A percentile compares a stretch with the other conserved stretches of the same genome.
phyloP scores from a whole-genome alignment of 164 flowering plant species.

The Stephania cephalantha region DNA sequence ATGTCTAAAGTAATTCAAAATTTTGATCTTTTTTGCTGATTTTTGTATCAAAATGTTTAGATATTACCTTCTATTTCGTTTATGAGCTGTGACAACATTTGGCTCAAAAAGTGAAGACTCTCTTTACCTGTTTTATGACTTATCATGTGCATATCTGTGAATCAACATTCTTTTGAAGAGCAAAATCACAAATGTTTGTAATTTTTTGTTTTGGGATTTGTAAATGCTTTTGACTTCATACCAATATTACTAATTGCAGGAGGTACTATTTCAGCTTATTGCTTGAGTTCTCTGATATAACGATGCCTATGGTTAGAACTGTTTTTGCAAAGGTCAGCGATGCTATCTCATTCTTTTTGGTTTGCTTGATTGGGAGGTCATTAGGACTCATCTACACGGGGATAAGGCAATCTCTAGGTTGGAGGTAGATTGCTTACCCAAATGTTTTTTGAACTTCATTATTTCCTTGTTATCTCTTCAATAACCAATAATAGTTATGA shows the following conservation, averaged over 20 bases:
- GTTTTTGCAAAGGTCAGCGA: slow-evolving; percentile 52
- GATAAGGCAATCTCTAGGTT: slow-evolving; percentile 78
- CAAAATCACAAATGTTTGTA: too few relatives aligned
- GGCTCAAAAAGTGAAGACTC: too few relatives aligned
- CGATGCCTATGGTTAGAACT: slow-evolving; percentile 64
- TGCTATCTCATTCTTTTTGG: slow-evolving; percentile 85
- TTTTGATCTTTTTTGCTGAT: background rate
- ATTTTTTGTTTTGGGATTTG: too few relatives aligned
- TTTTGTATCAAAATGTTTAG: slow-evolving; percentile 1
- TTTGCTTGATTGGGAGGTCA: slow-evolving; percentile 84
- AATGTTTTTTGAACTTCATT: background rate
- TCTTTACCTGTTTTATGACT: too few relatives aligned
- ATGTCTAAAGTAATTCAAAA: background rate
- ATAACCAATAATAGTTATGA: background rate
- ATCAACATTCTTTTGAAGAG: too few relatives aligned
- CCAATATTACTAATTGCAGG: slow-evolving; percentile 50
- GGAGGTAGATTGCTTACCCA: slow-evolving; percentile 44
- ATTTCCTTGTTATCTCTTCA: background rate
- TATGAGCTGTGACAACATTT: too few relatives aligned
- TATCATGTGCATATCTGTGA: too few relatives aligned
- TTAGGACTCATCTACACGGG: slow-evolving; percentile 90
- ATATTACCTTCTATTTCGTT: background rate
- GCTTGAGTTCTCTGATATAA: slow-evolving; percentile 79
- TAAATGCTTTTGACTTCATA: background rate
- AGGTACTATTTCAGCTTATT: slow-evolving; percentile 87